Conservation (phyloP, 805 yeast genomes). For the Candida wancherniae region DNA sequence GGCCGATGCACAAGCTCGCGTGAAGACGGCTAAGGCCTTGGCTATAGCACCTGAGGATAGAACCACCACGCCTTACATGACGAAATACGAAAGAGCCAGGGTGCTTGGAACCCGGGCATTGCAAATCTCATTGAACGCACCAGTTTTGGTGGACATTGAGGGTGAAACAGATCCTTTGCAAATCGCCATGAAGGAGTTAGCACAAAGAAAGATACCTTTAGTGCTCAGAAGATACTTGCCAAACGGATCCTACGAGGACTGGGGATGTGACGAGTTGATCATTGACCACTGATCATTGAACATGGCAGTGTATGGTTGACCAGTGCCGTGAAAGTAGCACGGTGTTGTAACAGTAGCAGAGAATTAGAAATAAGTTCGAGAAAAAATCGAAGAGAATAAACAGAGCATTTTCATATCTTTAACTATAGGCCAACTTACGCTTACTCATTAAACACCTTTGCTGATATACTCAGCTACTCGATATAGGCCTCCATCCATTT, state of each 20-base stretch:
- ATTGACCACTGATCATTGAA: constrained; percentile 69
- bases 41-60: constrained; percentile 88
- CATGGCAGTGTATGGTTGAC: no score
- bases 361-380: no score
- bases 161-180: constrained; percentile 99
- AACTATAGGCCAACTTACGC: no score
- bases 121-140: constrained; percentile 97
- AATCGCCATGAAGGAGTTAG: constrained; percentile 94
- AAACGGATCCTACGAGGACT: constrained; percentile 94
- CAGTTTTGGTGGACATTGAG: constrained; percentile 94
- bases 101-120: constrained; percentile 95
- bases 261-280: constrained; percentile 98
- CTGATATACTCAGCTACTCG: constrained; percentile 19
- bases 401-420: no score
- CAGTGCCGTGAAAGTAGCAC: no score
- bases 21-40: constrained; percentile 67
- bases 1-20: constrained; percentile 44
- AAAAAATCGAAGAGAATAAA: no score
- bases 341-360: no score
- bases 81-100: constrained; percentile 97
- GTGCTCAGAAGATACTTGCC: constrained; percentile 95
- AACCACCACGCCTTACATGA: constrained; percentile 97
- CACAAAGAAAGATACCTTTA: constrained; percentile 91
- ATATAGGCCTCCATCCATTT: constrained; percentile 56
- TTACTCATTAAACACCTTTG: no score